These are phyloP conservation scores for Claviceps spartinae DNA, from an alignment of 2,329 filamentous ascomycete species.

Conservation along the genomic window DNA sequence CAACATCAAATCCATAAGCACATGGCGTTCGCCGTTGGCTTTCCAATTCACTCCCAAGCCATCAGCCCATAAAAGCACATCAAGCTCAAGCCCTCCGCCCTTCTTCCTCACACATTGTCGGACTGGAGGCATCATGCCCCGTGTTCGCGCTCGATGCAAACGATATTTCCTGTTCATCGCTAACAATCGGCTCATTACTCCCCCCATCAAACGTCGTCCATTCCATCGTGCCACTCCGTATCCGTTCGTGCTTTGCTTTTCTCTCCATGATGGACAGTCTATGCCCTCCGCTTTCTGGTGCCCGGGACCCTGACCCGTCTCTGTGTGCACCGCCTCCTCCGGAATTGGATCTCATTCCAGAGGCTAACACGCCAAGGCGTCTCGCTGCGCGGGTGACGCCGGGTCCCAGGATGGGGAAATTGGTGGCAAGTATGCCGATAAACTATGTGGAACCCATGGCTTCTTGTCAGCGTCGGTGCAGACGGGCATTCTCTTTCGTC, in stretches of 20 bases:
- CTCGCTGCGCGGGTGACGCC: not conserved
- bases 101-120: too few relatives aligned
- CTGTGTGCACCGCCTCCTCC: not conserved
- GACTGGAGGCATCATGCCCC: not conserved
- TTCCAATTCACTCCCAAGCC: too few relatives aligned
- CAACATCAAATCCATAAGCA: too few relatives aligned
- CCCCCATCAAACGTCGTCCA: constrained; percentile 13
- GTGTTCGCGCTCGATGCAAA: not conserved
- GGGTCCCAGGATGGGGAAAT: constrained; percentile 17
- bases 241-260: constrained; percentile 10
- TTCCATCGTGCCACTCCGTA: constrained; percentile 2
- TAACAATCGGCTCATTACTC: constrained; percentile 20
- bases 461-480: not conserved
- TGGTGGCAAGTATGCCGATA: constrained; percentile 29
- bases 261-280: constrained; percentile 1
- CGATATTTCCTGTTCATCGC: not conserved
- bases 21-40: too few relatives aligned
- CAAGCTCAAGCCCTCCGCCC: too few relatives aligned
- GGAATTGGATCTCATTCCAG: not conserved
- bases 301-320: not conserved
- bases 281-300: not conserved
- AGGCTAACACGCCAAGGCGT: constrained; percentile 21
- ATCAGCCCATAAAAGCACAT: too few relatives aligned
- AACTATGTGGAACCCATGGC: constrained; percentile 16
- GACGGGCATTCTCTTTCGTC: not conserved